Evolutionary conservation across 345 rosid species (phyloP), one percentile per base, ranked within the genome.

Genomic region (Erucastrum elatum): DNA sequence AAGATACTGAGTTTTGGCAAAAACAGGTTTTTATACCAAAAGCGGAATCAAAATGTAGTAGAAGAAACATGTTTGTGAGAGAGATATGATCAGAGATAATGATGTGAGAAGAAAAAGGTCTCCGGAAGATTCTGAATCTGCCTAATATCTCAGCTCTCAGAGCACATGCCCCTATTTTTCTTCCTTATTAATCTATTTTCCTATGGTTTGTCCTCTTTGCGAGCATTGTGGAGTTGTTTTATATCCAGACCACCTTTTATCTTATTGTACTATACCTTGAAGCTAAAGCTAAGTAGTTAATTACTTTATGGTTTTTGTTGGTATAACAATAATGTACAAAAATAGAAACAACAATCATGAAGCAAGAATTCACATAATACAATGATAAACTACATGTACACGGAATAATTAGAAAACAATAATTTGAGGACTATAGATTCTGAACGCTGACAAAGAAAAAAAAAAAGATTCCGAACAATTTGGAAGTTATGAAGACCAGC

Each of bases 211-310:
- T 68, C 79, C 6, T 13, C 13, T 80, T 80, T 75, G 76, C 63
- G 41, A 80, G 55, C 72, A 70, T 70, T 70, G 83, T 75, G 80
- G 83, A 75, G 67, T 80, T 80, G 75, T 68, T 69, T 62, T 75
- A 75, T 74, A 63, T 39, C 39, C 26, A 69, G 2, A 55, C 31
- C 17, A 68, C 71, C 65, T 76, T 66, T 35, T 37, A 37, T 59
- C 15, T 33, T 46, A 26, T 46, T 46, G 62, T 65, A 41, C 66
- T 55, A 56, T 56, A 39, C 49, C 76, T 77, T 7, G 81, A 71
- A 71, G 51, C 61, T 59, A 66, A 71, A 71, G 51, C 61, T 59
- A 66, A 7, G 39, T 13, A 70, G 26, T 8, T 77, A 6, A 39
- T 39, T 39, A 39, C 46, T 49, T 33, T n/a, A 5, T 59, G 6